Evolutionary conservation across 1,139 yeast species (phyloP).

Genomic region (Spencermartinsiella ligniputridi): DNA sequence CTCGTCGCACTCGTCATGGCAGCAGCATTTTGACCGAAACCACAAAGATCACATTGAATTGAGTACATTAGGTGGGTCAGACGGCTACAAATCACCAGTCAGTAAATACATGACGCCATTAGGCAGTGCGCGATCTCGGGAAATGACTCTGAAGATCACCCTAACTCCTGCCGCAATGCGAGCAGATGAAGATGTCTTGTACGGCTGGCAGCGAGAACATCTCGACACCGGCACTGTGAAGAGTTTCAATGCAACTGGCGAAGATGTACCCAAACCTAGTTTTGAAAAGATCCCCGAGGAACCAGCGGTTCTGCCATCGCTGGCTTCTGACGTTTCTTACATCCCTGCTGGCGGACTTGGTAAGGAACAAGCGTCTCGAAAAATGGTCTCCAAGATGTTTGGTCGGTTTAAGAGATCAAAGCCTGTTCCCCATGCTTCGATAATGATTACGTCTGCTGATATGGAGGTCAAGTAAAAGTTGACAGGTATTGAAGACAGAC

Average conservation of each 20-base stretch:
- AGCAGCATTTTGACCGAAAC: background rate
- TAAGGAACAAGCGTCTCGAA: conserved; percentile 14
- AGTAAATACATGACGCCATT: conserved; percentile 58
- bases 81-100: background rate
- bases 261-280: background rate
- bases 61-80: conserved; percentile 1
- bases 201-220: conserved; percentile 31
- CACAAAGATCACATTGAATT: background rate
- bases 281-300: background rate
- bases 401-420: conserved; percentile 25
- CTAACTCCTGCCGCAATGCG: conserved; percentile 32
- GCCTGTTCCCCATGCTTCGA: conserved; percentile 19
- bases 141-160: conserved; percentile 31
- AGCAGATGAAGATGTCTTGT: conserved; percentile 29
- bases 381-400: conserved; percentile 25
- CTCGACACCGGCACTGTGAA: conserved; percentile 19
- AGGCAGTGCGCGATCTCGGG: conserved; percentile 54
- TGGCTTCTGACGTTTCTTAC: conserved; percentile 6
- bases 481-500: too few relatives aligned
- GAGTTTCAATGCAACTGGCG: conserved; percentile 7
- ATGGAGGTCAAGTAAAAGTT: conserved; percentile 5
- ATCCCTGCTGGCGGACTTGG: conserved; percentile 25
- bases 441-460: conserved; percentile 28
- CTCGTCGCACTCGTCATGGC: background rate
- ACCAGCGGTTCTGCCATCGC: background rate